These are phyloP conservation scores for Aethionema arabicum DNA, from an alignment of 345 rosid species.

Conservation along the genomic window DNA sequence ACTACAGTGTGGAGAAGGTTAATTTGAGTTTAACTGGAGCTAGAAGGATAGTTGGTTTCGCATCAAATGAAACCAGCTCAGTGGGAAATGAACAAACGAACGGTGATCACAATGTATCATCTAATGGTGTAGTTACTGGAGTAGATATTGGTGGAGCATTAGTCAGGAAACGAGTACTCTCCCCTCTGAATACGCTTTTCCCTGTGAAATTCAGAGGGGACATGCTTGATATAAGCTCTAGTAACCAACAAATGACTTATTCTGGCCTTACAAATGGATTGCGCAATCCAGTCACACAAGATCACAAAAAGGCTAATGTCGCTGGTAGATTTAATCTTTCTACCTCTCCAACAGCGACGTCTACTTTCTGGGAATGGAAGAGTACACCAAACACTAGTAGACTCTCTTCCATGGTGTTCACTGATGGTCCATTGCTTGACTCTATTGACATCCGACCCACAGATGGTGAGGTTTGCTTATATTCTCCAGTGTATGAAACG, in stretches of 20 bases:
- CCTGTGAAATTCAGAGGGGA: slow-evolving; percentile 57
- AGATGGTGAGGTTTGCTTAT: slow-evolving; percentile 35
- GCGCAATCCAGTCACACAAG: slow-evolving; percentile 42
- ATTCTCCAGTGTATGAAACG: slow-evolving; percentile 41
- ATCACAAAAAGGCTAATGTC: slow-evolving; percentile 58
- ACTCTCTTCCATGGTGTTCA: slow-evolving; percentile 47
- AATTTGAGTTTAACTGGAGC: slow-evolving; percentile 47
- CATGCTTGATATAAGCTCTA: slow-evolving; percentile 52
- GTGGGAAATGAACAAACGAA: slow-evolving; percentile 35
- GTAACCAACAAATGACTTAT: slow-evolving; percentile 43
- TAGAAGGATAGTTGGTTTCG: slow-evolving; percentile 81
- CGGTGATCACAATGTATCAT: slow-evolving; percentile 34
- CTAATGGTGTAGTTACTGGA: slow-evolving; percentile 37
- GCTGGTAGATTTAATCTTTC: slow-evolving; percentile 40
- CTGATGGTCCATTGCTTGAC: slow-evolving; percentile 78
- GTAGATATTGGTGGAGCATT: slow-evolving; percentile 54
- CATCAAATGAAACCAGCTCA: slow-evolving; percentile 45
- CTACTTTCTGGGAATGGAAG: slow-evolving; percentile 50
- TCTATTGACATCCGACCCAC: slow-evolving; percentile 35
- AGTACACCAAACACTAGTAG: slow-evolving; percentile 35
- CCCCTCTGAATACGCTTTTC: slow-evolving; percentile 65
- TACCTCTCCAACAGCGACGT: slow-evolving; percentile 37
- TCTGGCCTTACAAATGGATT: slow-evolving; percentile 34
- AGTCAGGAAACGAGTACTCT: slow-evolving; percentile 65
- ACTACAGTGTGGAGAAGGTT: slow-evolving; percentile 40